Base-by-base conservation (phyloP, 768 basidiomycete species). In the Piloderma croceum region DNA sequence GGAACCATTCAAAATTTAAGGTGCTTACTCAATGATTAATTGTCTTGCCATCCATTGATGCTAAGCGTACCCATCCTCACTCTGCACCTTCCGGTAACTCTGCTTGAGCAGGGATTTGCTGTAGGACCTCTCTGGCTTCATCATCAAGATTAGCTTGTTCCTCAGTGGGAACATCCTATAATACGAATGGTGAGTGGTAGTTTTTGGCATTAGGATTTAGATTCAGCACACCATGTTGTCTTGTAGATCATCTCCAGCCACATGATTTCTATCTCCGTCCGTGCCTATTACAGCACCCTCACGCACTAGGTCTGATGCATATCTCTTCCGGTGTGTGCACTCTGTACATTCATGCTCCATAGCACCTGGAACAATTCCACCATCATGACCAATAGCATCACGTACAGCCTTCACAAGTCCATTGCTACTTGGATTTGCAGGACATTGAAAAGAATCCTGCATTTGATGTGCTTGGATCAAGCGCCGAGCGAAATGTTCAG, bases 1-100 rank as follows among this genome's bases (percentile, higher is more conserved):
- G n/a, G n/a, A n/a, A n/a, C n/a, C n/a, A n/a, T n/a, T n/a, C 22
- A 24, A 15, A 18, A 27, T 20, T 27, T 10, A 17, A 7, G 22
- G n/a, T 15, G 22, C 45, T 18, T 38, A 52, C 58, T 15, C 42
- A 36, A 43, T 63, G 62, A 9, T 42, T 43, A 9, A 58, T 44
- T 0, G 31, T 50, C 23, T 60, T 63, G 4, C 62, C 60, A 52
- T 63, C 62, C 59, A 63, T 61, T 0, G 60, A 57, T 12, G 60
- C 61, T 42, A 58, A 36, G 0, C 58, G 49, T 10, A 60, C 51
- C 36, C 54, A 50, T 10, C 51, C 53, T 27, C 51, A 39, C n/a
- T 41, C 45, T 20, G 35, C 43, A 12, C 40, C 51, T 12, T 31
- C 24, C 5, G 31, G 24, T 13, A 24, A 11, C 12, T 33, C 24